Percentiles rank a stretch among this genome's conserved stretches.
Conservation (phyloP, 106 monocot genomes). For the Allium sativum region DNA sequence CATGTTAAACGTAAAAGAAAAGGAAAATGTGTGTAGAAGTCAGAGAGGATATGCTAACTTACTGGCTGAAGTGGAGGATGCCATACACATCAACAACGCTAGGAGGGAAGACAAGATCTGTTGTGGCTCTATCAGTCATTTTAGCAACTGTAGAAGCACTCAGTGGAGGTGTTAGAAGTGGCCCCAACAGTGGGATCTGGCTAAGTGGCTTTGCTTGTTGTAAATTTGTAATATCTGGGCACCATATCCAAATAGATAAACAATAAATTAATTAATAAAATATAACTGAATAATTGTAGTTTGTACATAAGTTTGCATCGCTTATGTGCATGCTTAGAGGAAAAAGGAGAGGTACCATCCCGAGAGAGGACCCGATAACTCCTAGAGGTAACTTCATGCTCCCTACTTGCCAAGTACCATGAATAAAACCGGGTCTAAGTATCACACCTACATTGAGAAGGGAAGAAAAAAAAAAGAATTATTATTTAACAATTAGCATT, state of each 20-base stretch:
- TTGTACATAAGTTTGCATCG: too few species aligned
- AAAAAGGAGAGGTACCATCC: slow-evolving; percentile 39
- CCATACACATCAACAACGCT: neutral
- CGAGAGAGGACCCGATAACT: slow-evolving; percentile 68
- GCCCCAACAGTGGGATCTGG: neutral
- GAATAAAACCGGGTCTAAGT: slow-evolving; percentile 83
- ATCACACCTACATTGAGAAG: slow-evolving; percentile 9
- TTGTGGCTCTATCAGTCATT: neutral
- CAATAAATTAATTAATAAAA: too few species aligned
- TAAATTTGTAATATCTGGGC: slow-evolving; percentile 31
- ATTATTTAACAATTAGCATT: too few species aligned
- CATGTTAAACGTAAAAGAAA: too few species aligned
- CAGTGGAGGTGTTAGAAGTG: neutral
- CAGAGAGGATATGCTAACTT: neutral
- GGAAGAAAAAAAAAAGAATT: neutral
- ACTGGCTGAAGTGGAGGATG: neutral
- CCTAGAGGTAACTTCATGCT: slow-evolving; percentile 86
- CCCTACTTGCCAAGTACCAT: slow-evolving; percentile 86
- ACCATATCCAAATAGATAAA: too few species aligned
- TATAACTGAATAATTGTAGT: neutral
- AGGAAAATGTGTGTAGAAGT: too few species aligned
- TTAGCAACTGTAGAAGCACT: neutral
- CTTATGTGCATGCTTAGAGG: too few species aligned
- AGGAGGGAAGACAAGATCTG: neutral
- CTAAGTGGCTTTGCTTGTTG: neutral